These are phyloP conservation scores for Backusella circina DNA, from an alignment of 192 early-diverging fungal genomes.

Conservation along the genomic window DNA sequence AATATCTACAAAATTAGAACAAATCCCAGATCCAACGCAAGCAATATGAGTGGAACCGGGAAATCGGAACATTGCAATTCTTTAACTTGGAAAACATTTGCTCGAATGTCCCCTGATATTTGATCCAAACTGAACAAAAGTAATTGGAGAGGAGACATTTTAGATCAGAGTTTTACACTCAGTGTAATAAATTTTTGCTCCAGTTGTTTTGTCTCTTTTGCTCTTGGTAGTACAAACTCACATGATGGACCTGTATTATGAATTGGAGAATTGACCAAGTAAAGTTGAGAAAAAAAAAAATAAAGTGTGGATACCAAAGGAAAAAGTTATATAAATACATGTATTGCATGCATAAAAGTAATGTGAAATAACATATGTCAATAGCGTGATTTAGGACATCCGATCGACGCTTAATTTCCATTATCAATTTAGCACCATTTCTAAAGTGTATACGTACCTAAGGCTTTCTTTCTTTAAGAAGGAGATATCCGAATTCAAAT, in stretches of 20 bases:
- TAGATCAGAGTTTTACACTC: neutral
- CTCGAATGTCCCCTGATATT: neutral
- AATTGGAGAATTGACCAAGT: neutral
- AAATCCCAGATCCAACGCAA: too few species aligned
- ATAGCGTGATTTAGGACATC: neutral
- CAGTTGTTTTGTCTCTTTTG: neutral
- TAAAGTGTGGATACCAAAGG: neutral
- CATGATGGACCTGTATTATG: neutral
- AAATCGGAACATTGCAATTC: neutral
- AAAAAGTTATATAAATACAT: neutral
- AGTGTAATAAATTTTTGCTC: neutral
- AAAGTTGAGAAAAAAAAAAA: neutral
- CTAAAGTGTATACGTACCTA: neutral
- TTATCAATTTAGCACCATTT: neutral
- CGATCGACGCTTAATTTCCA: neutral
- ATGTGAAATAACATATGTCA: neutral
- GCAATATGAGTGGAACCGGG: neutral
- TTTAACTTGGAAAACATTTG: neutral
- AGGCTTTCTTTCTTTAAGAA: neutral
- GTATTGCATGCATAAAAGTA: neutral
- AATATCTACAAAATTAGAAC: too few species aligned
- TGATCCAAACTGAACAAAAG: neutral
- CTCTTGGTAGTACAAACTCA: neutral
- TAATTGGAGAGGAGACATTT: neutral
- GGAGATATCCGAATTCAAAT: neutral